Percentiles rank a stretch among this genome's conserved stretches.
Conservation (phyloP, 2,329 filamentous ascomycete species). For the Fusarium praegraminearum region DNA sequence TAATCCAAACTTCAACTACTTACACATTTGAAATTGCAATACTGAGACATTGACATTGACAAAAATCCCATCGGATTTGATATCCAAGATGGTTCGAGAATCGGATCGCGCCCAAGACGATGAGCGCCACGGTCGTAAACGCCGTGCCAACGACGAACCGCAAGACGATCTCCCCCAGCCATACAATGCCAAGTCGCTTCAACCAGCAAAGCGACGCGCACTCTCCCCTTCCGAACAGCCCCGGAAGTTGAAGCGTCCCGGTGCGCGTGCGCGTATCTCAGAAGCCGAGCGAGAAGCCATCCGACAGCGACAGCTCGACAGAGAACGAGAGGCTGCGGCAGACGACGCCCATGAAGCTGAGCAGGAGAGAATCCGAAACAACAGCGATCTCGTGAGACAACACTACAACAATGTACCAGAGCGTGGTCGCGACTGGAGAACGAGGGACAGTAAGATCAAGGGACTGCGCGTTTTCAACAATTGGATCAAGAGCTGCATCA, state of each 20-base stretch:
- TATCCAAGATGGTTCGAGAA: conserved; percentile 33
- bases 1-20: conserved; percentile 7
- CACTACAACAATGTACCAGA: conserved; percentile 98
- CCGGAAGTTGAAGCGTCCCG: conserved; percentile 76
- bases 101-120: conserved; percentile 26
- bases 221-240: conserved; percentile 67
- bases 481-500: conserved; percentile 97
- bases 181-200: conserved; percentile 69
- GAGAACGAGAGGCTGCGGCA: conserved; percentile 59
- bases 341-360: conserved; percentile 54
- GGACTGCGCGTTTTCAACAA: conserved; percentile 96
- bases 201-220: conserved; percentile 69
- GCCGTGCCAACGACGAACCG: conserved; percentile 52
- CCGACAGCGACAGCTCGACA: conserved; percentile 71
- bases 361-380: conserved; percentile 62
- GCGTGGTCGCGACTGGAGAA: conserved; percentile 92
- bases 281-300: conserved; percentile 76
- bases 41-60: not conserved
- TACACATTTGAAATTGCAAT: conserved; percentile 8
- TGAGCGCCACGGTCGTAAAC: conserved; percentile 48
- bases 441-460: conserved; percentile 94
- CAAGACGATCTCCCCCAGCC: conserved; percentile 66
- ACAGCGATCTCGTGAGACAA: conserved; percentile 87
- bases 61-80: not conserved
- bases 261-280: conserved; percentile 74